A percentile compares a stretch with the other conserved stretches of the same genome.
Evolutionary conservation across 1,284 basidiomycete species (phyloP).

Genomic region (Boletus austroedulis): DNA sequence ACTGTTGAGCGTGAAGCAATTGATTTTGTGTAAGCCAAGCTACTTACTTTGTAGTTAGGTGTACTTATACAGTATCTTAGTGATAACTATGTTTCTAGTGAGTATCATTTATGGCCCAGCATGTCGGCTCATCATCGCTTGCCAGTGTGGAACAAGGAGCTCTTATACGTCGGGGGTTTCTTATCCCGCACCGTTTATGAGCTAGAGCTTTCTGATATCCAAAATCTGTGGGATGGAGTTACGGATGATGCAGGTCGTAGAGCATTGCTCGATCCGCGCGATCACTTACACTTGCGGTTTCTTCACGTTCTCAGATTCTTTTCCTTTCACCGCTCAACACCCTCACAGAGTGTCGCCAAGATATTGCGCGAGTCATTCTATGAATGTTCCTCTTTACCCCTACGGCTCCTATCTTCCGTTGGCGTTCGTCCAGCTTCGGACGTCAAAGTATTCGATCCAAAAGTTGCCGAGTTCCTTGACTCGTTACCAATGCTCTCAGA

Average conservation of each 20-base stretch:
- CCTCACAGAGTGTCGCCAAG: not conserved
- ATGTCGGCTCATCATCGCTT: not conserved
- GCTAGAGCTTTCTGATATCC: not conserved
- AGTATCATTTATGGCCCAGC: not conserved
- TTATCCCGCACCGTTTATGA: conserved; percentile 2
- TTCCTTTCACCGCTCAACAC: conserved; percentile 2
- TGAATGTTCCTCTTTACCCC: not conserved
- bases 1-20: conserved; percentile 4
- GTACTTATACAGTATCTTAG: not conserved
- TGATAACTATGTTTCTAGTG: not conserved
- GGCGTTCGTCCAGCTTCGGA: not conserved
- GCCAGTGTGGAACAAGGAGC: conserved; percentile 5
- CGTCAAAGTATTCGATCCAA: not conserved
- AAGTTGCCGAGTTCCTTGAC: not conserved
- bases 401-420: not conserved
- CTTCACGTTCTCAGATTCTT: conserved; percentile 6
- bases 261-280: no score
- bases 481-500: conserved; percentile 1
- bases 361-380: not conserved
- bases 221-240: not conserved
- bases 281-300: not conserved
- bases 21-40: conserved; percentile 4
- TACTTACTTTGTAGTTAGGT: no score
- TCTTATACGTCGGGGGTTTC: conserved; percentile 3
- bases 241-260: not conserved